Conservation (phyloP, 2,329 filamentous ascomycete genomes). For the Cryphonectria nitschkei region DNA sequence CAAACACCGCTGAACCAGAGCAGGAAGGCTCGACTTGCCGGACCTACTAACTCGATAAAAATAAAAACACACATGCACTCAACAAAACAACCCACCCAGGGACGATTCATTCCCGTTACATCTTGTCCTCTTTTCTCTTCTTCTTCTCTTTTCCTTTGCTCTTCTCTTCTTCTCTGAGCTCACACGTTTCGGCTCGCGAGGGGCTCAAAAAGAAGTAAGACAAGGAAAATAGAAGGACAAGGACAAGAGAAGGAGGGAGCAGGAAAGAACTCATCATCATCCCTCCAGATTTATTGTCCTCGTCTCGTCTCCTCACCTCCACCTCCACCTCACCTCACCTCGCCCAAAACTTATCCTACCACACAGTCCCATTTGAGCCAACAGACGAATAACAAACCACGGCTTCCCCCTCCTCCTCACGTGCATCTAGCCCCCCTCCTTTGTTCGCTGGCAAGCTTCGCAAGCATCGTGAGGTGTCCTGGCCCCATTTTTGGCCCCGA, state of each 20-base stretch:
- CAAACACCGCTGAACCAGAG: background rate
- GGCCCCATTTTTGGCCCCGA: constrained; percentile 16
- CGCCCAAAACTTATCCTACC: background rate
- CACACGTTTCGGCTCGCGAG: too few species aligned
- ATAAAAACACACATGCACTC: background rate
- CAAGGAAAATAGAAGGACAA: background rate
- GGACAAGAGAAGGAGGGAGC: background rate
- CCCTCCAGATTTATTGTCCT: background rate
- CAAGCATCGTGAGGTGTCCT: constrained; percentile 12
- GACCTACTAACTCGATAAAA: background rate
- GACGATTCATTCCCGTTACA: background rate
- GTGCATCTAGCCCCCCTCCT: background rate
- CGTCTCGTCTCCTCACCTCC: background rate
- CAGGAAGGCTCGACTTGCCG: background rate
- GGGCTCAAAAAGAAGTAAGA: background rate
- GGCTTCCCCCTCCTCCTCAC: background rate
- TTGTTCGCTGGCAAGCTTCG: background rate
- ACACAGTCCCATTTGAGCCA: background rate
- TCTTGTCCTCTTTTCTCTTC: background rate
- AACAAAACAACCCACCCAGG: background rate
- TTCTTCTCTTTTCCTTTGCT: too few species aligned
- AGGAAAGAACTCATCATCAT: background rate
- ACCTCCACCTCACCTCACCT: background rate
- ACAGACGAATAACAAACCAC: background rate
- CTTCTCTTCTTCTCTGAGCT: too few species aligned